These are phyloP conservation scores for Mycena rebaudengoi DNA, from an alignment of 768 basidiomycete genomes.

Conservation along the genomic window DNA sequence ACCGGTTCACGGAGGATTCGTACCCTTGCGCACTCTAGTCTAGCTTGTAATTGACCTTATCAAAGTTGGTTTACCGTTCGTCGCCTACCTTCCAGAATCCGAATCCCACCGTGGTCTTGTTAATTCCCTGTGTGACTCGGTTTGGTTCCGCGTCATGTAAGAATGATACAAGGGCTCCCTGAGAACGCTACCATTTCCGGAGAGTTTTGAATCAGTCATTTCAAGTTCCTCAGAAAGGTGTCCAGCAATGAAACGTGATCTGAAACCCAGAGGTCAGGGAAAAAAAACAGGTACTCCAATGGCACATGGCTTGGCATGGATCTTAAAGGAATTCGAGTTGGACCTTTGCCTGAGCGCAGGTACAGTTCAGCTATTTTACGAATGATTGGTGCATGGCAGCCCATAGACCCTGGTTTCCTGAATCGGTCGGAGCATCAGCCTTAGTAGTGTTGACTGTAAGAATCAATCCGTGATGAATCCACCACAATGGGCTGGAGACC, in stretches of 20 bases:
- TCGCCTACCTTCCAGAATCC: too few relatives aligned
- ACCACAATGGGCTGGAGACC: too few relatives aligned
- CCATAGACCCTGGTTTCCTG: slow-evolving; percentile 4
- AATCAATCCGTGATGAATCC: too few relatives aligned
- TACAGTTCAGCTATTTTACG: slow-evolving; percentile 5
- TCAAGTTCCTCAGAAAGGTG: background rate
- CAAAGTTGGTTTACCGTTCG: background rate
- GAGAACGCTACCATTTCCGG: background rate
- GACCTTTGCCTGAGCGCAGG: too few relatives aligned
- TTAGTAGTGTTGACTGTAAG: too few relatives aligned
- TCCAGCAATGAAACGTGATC: background rate
- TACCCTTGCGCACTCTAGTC: slow-evolving; percentile 10
- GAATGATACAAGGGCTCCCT: background rate
- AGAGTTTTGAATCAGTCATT: background rate
- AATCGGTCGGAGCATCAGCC: slow-evolving; percentile 1
- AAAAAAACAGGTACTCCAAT: background rate
- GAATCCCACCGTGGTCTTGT: background rate
- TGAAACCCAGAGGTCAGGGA: background rate
- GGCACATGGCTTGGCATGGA: background rate
- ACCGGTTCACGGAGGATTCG: slow-evolving; percentile 10
- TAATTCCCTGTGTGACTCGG: background rate
- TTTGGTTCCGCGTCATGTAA: background rate
- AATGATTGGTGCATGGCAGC: slow-evolving; percentile 2
- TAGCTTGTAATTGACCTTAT: slow-evolving; percentile 14
- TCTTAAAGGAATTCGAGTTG: background rate